A percentile compares a stretch with the other conserved stretches of the same genome.
phyloP scores from a whole-genome alignment of 345 rosid species.

The Melaleuca alternifolia region DNA sequence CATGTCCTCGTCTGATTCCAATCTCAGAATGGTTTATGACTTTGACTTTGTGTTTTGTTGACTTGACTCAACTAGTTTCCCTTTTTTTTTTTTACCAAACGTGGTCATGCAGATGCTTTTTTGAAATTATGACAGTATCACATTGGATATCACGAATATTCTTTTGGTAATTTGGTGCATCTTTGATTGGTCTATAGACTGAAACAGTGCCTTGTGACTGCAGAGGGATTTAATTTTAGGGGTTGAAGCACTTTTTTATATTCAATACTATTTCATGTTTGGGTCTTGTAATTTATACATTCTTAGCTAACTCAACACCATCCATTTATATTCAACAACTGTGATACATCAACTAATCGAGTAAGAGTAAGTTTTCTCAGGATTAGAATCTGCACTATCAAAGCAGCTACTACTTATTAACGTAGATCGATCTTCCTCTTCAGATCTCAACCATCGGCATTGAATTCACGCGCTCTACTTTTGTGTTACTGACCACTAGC shows the following conservation, averaged over 20 bases:
- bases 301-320: not conserved
- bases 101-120: not conserved
- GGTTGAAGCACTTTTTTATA: not conserved
- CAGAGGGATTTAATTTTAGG: not conserved
- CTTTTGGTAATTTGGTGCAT: not conserved
- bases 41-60: not conserved
- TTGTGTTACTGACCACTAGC: slow-evolving; percentile 5
- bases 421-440: not conserved
- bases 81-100: not conserved
- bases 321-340: not conserved
- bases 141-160: not conserved
- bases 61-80: not conserved
- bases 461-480: not conserved
- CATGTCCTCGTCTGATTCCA: not conserved
- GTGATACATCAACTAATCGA: not conserved
- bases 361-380: not conserved
- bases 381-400: not conserved
- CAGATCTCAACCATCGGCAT: not conserved
- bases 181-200: not conserved
- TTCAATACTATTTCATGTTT: not conserved
- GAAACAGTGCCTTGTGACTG: not conserved
- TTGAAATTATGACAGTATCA: not conserved
- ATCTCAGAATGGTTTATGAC: not conserved
- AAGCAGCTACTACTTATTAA: not conserved
- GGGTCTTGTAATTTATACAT: not conserved